Conservation (phyloP, 2,329 filamentous ascomycete genomes). For the Penicillium sp. region DNA sequence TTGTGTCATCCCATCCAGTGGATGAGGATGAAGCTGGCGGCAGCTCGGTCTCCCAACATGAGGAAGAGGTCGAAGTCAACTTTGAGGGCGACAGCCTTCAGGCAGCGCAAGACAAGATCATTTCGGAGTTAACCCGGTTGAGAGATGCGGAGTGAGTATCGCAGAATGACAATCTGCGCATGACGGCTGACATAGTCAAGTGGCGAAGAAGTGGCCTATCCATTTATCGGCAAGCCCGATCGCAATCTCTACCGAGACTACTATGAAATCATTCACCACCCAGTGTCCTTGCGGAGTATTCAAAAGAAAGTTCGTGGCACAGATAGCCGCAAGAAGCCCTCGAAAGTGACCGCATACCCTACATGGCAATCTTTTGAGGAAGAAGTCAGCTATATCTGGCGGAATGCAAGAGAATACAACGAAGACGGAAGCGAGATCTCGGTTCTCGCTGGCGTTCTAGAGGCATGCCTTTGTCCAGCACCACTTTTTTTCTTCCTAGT, state of each 20-base stretch:
- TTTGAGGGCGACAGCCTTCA: constrained; percentile 77
- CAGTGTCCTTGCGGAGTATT: constrained; percentile 73
- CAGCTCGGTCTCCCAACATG: constrained; percentile 31
- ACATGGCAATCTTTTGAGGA: constrained; percentile 80
- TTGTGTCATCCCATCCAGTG: constrained; percentile 26
- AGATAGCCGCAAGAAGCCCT: constrained; percentile 63
- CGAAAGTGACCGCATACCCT: constrained; percentile 67
- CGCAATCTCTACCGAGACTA: constrained; percentile 74
- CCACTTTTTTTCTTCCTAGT: not conserved
- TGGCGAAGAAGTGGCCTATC: constrained; percentile 67
- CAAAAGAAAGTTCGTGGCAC: constrained; percentile 74
- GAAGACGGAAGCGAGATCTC: constrained; percentile 87
- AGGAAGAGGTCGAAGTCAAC: constrained; percentile 56
- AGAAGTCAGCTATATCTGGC: constrained; percentile 77
- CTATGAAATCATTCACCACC: constrained; percentile 77
- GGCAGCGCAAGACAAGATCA: constrained; percentile 79
- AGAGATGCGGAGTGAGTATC: constrained; percentile 41
- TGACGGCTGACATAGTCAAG: constrained; percentile 22
- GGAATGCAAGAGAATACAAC: constrained; percentile 85
- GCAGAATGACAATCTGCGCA: constrained; percentile 4
- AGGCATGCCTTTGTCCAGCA: constrained; percentile 53
- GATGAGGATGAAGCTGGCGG: constrained; percentile 16
- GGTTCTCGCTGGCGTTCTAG: constrained; percentile 70
- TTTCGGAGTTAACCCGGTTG: constrained; percentile 60
- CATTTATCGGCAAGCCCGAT: constrained; percentile 75